Percentiles rank a stretch among this genome's conserved stretches.
phyloP scores from a whole-genome alignment of 2,329 filamentous ascomycete genomes.

The Parastagonospora nodorum region DNA sequence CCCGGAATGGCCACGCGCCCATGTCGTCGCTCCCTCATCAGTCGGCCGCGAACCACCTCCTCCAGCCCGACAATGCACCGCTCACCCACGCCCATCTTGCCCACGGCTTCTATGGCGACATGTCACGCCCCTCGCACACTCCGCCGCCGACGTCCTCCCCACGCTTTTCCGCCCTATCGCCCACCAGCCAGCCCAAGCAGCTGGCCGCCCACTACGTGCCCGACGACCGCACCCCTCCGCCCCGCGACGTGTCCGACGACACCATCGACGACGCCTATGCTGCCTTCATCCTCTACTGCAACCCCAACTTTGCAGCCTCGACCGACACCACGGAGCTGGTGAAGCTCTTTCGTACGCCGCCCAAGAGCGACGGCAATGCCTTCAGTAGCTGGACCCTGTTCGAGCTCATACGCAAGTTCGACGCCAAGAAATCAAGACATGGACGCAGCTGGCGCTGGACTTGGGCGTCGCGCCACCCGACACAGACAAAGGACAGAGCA shows the following conservation, averaged over 20 bases:
- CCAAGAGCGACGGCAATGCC: conserved; percentile 84
- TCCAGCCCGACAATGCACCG: conserved; percentile 42
- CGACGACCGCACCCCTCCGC: conserved; percentile 64
- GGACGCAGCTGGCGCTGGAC: conserved; percentile 84
- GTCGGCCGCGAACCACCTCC: conserved; percentile 33
- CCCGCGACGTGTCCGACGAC: conserved; percentile 68
- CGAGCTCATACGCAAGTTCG: conserved; percentile 77
- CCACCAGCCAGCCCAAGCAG: conserved; percentile 42
- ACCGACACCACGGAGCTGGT: conserved; percentile 73
- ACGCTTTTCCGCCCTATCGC: conserved; percentile 45
- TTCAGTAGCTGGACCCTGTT: conserved; percentile 81
- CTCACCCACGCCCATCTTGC: conserved; percentile 33
- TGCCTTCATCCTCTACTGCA: conserved; percentile 86
- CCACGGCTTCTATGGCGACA: conserved; percentile 46
- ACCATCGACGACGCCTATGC: conserved; percentile 84
- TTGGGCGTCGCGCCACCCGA: conserved; percentile 88
- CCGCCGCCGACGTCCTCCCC: conserved; percentile 47
- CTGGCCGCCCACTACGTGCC: conserved; percentile 42
- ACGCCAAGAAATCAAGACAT: conserved; percentile 85
- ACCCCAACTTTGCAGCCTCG: conserved; percentile 74
- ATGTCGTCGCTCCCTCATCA: conserved; percentile 18
- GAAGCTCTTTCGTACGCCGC: conserved; percentile 77
- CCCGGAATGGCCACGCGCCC: conserved; percentile 43
- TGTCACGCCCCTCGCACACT: conserved; percentile 43
- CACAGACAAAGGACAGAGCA: conserved; percentile 80